Conservation (phyloP, 2,329 filamentous ascomycete genomes). For the Zymoseptoria ardabiliae region DNA sequence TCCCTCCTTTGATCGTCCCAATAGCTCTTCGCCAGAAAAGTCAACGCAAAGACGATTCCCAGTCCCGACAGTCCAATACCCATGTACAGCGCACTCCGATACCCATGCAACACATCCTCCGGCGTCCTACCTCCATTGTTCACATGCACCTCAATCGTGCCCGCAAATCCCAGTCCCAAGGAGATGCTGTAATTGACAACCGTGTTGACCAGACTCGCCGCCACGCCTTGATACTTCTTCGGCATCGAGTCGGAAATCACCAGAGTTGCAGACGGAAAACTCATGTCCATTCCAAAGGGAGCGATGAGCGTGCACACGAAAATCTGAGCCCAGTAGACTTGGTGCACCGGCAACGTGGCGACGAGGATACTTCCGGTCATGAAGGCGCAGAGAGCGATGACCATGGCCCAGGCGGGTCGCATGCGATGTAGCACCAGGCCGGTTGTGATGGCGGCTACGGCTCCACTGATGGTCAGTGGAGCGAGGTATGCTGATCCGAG, state of each 20-base stretch:
- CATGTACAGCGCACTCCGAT: slow-evolving; percentile 37
- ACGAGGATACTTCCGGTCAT: slow-evolving; percentile 35
- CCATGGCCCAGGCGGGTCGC: slow-evolving; percentile 30
- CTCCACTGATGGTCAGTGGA: slow-evolving; percentile 40
- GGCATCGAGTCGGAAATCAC: slow-evolving; percentile 49
- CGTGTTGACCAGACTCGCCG: slow-evolving; percentile 53
- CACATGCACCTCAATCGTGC: slow-evolving; percentile 51
- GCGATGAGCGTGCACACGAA: slow-evolving; percentile 51
- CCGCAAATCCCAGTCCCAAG: slow-evolving; percentile 58
- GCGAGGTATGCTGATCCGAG: slow-evolving; percentile 40
- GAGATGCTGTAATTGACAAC: slow-evolving; percentile 60
- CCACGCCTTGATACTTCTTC: slow-evolving; percentile 44
- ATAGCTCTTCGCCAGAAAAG: slow-evolving; percentile 22
- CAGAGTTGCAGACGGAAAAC: slow-evolving; percentile 55
- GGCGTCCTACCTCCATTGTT: slow-evolving; percentile 32
- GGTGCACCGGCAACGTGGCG: slow-evolving; percentile 43
- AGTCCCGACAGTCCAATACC: slow-evolving; percentile 29
- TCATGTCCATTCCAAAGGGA: slow-evolving; percentile 55
- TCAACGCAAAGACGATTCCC: slow-evolving; percentile 22
- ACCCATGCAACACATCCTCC: slow-evolving; percentile 31
- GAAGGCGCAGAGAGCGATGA: slow-evolving; percentile 36
- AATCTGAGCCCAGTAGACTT: slow-evolving; percentile 58
- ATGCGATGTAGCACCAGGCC: slow-evolving; percentile 23
- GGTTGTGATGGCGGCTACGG: slow-evolving; percentile 38
- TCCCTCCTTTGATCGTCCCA: slow-evolving; percentile 31